Conservation (phyloP, 257 asterid species). For the Phtheirospermum japonicum region DNA sequence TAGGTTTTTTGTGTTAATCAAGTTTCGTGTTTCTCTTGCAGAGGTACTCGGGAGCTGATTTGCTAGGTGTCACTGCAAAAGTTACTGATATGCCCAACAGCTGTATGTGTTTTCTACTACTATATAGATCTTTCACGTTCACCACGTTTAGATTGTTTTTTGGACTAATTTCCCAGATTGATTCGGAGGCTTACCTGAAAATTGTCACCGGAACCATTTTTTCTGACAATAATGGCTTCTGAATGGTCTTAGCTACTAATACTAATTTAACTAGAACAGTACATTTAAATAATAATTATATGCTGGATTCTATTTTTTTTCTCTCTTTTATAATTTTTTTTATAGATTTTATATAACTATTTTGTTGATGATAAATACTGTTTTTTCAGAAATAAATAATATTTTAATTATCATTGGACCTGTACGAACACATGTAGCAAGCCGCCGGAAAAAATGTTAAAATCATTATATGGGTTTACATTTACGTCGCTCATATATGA, state of each 20-base stretch:
- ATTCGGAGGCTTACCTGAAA: not conserved
- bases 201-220: not conserved
- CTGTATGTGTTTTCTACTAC: constrained; percentile 42
- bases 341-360: not conserved
- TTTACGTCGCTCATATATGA: constrained; percentile 1
- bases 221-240: constrained; percentile 17
- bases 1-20: constrained; percentile 28
- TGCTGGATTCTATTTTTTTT: constrained; percentile 15
- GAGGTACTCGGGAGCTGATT: constrained; percentile 86
- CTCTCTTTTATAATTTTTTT: not conserved
- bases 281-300: constrained; percentile 3
- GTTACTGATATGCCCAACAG: constrained; percentile 81
- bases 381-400: not conserved
- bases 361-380: not conserved
- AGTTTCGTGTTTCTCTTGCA: constrained; percentile 33
- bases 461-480: constrained; percentile 5
- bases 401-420: not conserved
- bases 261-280: constrained; percentile 11
- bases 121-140: not conserved
- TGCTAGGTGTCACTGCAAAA: constrained; percentile 83
- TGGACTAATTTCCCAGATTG: not conserved
- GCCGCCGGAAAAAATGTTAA: constrained; percentile 7
- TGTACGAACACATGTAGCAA: constrained; percentile 1
- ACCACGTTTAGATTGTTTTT: not conserved
- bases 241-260: constrained; percentile 9